Evolutionary conservation across 225 moss, liverwort and hornwort species (phyloP).

Genomic region (Sphagnum tenellum): DNA sequence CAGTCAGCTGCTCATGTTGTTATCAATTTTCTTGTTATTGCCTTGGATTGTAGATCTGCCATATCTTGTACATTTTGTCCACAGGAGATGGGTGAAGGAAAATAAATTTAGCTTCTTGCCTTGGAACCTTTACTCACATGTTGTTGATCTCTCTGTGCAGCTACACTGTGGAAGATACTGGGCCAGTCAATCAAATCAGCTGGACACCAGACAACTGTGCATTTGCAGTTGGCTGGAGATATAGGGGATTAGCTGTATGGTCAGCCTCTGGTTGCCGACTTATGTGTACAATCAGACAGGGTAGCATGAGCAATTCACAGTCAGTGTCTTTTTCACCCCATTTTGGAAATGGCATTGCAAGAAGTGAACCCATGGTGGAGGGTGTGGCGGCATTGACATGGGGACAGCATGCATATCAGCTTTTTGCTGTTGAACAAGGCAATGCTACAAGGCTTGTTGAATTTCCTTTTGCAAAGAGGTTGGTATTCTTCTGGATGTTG

Average conservation of each 20-base stretch:
- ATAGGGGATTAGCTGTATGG: constrained; percentile 94
- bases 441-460: constrained; percentile 76
- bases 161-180: constrained; percentile 94
- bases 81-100: too few relatives aligned
- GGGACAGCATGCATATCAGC: constrained; percentile 92
- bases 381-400: constrained; percentile 90
- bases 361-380: constrained; percentile 93
- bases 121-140: neutral
- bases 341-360: constrained; percentile 68
- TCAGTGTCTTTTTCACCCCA: constrained; percentile 65
- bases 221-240: constrained; percentile 91
- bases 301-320: constrained; percentile 92
- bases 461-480: constrained; percentile 95
- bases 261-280: constrained; percentile 96
- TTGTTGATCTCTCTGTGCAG: constrained; percentile 20
- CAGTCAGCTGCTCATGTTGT: too few relatives aligned
- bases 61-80: neutral
- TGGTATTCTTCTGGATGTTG: neutral
- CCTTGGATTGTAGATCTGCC: neutral
- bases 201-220: constrained; percentile 98
- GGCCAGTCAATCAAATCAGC: constrained; percentile 80
- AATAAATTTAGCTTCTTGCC: neutral
- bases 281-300: constrained; percentile 99
- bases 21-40: too few relatives aligned
- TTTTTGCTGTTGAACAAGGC: constrained; percentile 86